Evolutionary conservation across 805 yeast species (phyloP).

Genomic region (Metschnikowia continentalis): DNA sequence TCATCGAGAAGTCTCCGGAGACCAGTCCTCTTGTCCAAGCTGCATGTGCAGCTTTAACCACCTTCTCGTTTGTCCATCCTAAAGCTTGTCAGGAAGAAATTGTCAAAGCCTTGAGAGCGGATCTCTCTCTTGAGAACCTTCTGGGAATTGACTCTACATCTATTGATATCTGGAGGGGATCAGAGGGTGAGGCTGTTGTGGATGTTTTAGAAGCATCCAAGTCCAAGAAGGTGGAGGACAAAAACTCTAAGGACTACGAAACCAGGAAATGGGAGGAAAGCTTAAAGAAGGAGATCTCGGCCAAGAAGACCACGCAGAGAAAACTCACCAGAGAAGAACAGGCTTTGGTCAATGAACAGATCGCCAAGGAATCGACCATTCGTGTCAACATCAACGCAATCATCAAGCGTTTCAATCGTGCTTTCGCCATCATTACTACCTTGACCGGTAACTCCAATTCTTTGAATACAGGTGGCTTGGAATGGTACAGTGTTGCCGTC

Average conservation of each 20-base stretch:
- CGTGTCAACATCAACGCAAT: slow-evolving; percentile 43
- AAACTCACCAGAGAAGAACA: slow-evolving; percentile 79
- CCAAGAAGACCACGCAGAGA: slow-evolving; percentile 50
- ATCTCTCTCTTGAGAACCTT: slow-evolving; percentile 36
- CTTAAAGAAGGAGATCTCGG: slow-evolving; percentile 68
- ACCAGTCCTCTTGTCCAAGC: slow-evolving; percentile 50
- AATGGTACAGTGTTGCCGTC: slow-evolving; percentile 74
- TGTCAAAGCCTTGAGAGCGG: slow-evolving; percentile 37
- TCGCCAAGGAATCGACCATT: slow-evolving; percentile 55
- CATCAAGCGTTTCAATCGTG: slow-evolving; percentile 41
- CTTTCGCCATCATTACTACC: slow-evolving; percentile 49
- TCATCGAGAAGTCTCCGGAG: slow-evolving; percentile 19
- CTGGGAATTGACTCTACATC: slow-evolving; percentile 45
- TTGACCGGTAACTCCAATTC: slow-evolving; percentile 41
- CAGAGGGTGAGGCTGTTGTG: slow-evolving; percentile 65
- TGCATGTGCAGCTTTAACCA: slow-evolving; percentile 32
- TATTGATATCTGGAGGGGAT: slow-evolving; percentile 60
- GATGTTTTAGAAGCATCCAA: slow-evolving; percentile 50
- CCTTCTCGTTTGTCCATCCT: slow-evolving; percentile 58
- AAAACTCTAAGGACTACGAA: slow-evolving; percentile 80
- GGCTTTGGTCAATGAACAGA: slow-evolving; percentile 53
- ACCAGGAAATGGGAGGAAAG: slow-evolving; percentile 86
- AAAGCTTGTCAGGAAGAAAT: slow-evolving; percentile 50
- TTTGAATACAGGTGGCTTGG: slow-evolving; percentile 8
- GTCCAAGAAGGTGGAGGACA: slow-evolving; percentile 47